A percentile compares a stretch with the other conserved stretches of the same genome.
phyloP scores from a whole-genome alignment of 441 rosid genomes.

The Metrosideros polymorpha region DNA sequence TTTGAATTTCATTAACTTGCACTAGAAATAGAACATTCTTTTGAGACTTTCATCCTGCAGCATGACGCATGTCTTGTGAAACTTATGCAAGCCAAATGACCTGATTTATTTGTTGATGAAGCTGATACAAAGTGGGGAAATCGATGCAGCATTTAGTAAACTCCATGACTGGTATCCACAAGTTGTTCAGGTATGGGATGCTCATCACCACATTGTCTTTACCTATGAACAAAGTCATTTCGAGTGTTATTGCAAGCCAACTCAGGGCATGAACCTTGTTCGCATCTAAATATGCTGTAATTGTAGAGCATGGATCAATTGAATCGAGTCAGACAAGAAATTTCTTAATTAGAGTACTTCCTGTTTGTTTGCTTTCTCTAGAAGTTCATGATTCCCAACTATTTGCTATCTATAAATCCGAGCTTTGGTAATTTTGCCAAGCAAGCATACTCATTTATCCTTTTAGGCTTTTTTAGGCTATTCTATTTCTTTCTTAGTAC shows the following conservation, averaged over 20 bases:
- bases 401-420: background rate
- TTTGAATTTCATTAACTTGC: background rate
- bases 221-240: background rate
- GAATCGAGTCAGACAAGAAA: background rate
- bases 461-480: background rate
- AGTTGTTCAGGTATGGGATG: constrained; percentile 53
- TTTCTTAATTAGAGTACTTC: background rate
- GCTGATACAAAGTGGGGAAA: constrained; percentile 79
- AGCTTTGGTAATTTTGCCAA: background rate
- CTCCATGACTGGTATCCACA: constrained; percentile 79
- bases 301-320: background rate
- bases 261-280: background rate
- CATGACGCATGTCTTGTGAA: background rate
- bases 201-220: background rate
- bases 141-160: constrained; percentile 53
- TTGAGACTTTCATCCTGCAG: background rate
- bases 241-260: background rate
- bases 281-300: background rate
- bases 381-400: background rate
- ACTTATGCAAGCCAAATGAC: constrained; percentile 2
- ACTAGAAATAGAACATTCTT: background rate
- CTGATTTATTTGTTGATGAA: constrained; percentile 20
- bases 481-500: background rate
- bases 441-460: background rate
- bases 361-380: background rate